Evolutionary conservation across 164 flowering plant genomes (phyloP).

Genomic region (Magnolia kwangsiensis): DNA sequence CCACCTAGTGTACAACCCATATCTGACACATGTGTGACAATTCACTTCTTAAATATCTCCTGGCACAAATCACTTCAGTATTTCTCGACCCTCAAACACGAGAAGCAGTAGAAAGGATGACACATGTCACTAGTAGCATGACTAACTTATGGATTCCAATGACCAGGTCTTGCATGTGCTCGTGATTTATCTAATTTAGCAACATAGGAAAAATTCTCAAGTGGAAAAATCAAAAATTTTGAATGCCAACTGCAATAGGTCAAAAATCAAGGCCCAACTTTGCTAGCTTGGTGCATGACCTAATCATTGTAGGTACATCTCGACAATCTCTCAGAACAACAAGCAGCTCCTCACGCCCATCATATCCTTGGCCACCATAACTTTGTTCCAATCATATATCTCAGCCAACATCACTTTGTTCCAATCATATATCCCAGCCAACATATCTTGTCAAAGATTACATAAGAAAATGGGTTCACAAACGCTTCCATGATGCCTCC

Average conservation of each 20-base stretch:
- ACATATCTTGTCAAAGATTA: not conserved
- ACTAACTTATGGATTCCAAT: not conserved
- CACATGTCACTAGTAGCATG: not conserved
- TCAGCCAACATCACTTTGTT: too few relatives aligned
- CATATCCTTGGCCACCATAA: not conserved
- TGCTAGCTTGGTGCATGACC: not conserved
- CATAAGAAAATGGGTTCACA: too few relatives aligned
- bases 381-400: not conserved
- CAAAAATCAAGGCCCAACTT: too few relatives aligned
- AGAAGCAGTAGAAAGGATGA: not conserved
- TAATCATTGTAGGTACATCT: not conserved
- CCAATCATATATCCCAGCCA: too few relatives aligned
- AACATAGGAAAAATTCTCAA: not conserved
- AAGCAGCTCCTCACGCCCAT: not conserved
- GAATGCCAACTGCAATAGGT: not conserved
- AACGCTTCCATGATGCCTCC: not conserved
- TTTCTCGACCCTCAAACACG: not conserved
- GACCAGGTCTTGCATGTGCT: not conserved
- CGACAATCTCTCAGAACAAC: not conserved
- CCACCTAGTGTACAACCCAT: not conserved
- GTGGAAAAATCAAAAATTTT: not conserved
- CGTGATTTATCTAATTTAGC: not conserved
- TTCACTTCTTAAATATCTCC: not conserved
- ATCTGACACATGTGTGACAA: not conserved
- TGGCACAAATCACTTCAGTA: not conserved